Conservation (phyloP, 2,329 filamentous ascomycete species). For the Ophidiomyces ophidiicola region DNA sequence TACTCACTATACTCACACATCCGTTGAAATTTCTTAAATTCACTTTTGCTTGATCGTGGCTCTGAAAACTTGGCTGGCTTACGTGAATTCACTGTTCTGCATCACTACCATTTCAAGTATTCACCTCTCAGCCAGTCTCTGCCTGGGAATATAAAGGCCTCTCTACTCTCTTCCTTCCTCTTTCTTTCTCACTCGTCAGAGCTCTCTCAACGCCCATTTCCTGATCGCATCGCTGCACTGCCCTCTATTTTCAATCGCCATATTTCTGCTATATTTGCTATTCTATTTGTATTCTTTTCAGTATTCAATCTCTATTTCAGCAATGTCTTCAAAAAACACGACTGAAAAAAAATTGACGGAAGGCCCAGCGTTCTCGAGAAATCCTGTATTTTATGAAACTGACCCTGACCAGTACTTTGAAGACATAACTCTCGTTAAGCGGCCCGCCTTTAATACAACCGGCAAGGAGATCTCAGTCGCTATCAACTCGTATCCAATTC, state of each 20-base stretch:
- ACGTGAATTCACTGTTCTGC: too few species aligned
- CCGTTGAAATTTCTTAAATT: background rate
- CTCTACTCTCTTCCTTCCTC: slow-evolving; percentile 1
- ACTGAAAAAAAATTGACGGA: too few species aligned
- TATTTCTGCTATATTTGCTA: too few species aligned
- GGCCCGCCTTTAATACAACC: slow-evolving; percentile 46
- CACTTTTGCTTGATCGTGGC: background rate
- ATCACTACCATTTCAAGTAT: too few species aligned
- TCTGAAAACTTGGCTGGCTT: too few species aligned
- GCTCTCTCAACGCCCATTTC: slow-evolving; percentile 6
- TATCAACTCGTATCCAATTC: slow-evolving; percentile 67
- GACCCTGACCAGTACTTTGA: slow-evolving; percentile 15
- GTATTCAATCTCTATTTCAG: too few species aligned
- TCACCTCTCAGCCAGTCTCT: slow-evolving; percentile 7
- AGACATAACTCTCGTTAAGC: slow-evolving; percentile 27
- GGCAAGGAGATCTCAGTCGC: slow-evolving; percentile 45
- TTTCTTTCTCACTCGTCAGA: slow-evolving; percentile 11
- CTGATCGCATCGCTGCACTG: background rate
- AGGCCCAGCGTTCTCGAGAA: too few species aligned
- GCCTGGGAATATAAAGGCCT: slow-evolving; percentile 11
- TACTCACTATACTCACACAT: background rate
- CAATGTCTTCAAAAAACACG: background rate
- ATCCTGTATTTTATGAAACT: slow-evolving; percentile 8
- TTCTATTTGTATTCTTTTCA: too few species aligned
- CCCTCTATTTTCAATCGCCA: background rate